A percentile compares a stretch with the other conserved stretches of the same genome.
These are phyloP conservation scores for Ophiocordyceps camponoti-leonardi DNA, from an alignment of 2,329 filamentous ascomycete species.

Conservation along the genomic window DNA sequence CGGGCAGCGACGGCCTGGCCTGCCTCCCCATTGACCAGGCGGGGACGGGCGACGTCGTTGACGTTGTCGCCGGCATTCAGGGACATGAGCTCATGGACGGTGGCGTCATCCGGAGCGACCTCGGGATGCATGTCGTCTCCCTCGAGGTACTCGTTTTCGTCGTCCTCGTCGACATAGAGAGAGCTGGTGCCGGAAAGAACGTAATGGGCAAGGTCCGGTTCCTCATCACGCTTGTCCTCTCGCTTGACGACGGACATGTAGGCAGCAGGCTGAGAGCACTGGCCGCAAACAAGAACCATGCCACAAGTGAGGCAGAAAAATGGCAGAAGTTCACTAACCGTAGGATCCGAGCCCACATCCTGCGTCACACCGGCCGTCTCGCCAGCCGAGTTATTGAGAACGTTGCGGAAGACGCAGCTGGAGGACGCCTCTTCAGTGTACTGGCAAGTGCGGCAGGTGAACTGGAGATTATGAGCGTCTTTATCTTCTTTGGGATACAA, in stretches of 20 bases:
- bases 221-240: constrained; percentile 6
- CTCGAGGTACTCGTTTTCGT: constrained; percentile 21
- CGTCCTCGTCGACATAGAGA: constrained; percentile 20
- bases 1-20: neutral
- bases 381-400: constrained; percentile 77
- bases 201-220: constrained; percentile 13
- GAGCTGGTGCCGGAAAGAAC: constrained; percentile 8
- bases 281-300: constrained; percentile 22
- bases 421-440: constrained; percentile 76
- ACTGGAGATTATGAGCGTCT: constrained; percentile 68
- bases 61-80: neutral
- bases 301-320: constrained; percentile 30
- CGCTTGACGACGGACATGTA: constrained; percentile 7
- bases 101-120: neutral
- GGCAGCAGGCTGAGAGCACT: constrained; percentile 15
- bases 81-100: neutral
- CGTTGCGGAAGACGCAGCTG: constrained; percentile 88
- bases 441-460: constrained; percentile 88
- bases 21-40: neutral
- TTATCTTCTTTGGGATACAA: constrained; percentile 94
- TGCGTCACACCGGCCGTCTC: constrained; percentile 95
- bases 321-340: constrained; percentile 56
- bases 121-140: constrained; percentile 8
- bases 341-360: constrained; percentile 94
- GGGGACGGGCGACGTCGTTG: neutral